These are phyloP conservation scores for Jatropha multifida DNA, from an alignment of 441 rosid species.

Conservation along the genomic window DNA sequence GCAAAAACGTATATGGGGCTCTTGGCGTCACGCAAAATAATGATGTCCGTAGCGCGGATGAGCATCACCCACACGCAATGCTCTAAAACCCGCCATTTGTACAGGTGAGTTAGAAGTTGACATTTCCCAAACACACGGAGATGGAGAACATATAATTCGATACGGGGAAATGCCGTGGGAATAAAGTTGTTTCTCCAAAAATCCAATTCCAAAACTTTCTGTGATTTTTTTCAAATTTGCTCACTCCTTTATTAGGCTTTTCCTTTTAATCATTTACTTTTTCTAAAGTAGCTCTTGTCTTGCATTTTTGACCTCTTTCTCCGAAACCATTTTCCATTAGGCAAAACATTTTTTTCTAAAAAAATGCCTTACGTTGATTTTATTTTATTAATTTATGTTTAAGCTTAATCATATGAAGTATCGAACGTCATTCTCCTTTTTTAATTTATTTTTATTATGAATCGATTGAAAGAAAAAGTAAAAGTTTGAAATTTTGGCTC, in stretches of 20 bases:
- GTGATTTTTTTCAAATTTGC: not conserved
- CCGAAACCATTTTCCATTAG: not conserved
- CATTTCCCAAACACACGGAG: not conserved
- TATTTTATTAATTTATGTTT: no score
- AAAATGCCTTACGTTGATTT: no score
- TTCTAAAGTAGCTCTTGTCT: not conserved
- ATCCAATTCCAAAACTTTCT: no score
- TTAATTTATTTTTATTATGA: no score
- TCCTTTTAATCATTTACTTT: not conserved
- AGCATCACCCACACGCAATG: constrained; percentile 6
- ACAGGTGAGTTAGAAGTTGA: not conserved
- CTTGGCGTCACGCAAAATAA: not conserved
- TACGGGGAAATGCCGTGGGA: not conserved
- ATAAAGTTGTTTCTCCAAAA: not conserved
- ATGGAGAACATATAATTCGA: no score
- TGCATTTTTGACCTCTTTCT: not conserved
- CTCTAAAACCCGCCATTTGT: constrained; percentile 5
- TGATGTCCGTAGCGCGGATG: not conserved
- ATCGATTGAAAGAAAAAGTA: no score
- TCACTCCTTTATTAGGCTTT: not conserved
- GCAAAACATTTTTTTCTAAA: no score
- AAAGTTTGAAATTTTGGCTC: not conserved
- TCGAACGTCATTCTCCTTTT: no score
- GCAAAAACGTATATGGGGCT: not conserved
- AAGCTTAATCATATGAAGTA: no score